Evolutionary conservation across 345 rosid genomes (phyloP).

Genomic region (Physaria fendleri): DNA sequence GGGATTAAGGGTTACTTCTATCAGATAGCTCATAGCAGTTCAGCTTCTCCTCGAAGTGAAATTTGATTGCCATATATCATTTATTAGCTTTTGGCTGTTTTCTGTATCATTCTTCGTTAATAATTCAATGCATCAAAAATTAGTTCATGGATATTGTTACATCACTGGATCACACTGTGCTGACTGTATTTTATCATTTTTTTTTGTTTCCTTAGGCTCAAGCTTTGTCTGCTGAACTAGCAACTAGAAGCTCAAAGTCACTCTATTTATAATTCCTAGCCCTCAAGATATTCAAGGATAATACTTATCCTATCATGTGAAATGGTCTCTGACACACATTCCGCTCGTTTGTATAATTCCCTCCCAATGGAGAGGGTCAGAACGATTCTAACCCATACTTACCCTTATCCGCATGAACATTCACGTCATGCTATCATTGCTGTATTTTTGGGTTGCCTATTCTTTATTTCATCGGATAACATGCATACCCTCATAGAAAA

Average conservation of each 20-base stretch:
- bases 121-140: neutral
- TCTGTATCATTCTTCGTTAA: neutral
- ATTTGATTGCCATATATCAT: neutral
- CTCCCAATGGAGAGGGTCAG: slow-evolving; percentile 86
- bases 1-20: neutral
- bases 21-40: neutral
- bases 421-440: slow-evolving; percentile 97
- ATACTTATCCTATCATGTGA: neutral
- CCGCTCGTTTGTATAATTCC: slow-evolving; percentile 46
- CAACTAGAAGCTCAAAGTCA: neutral
- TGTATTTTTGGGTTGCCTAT: slow-evolving; percentile 83
- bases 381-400: slow-evolving; percentile 72
- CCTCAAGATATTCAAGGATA: slow-evolving; percentile 9
- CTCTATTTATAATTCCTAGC: slow-evolving; percentile 13
- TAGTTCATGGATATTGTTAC: slow-evolving; percentile 8
- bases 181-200: neutral
- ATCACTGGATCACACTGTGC: slow-evolving; percentile 7
- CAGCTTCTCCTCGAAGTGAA: neutral
- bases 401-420: slow-evolving; percentile 98
- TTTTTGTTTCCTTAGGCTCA: slow-evolving; percentile 9
- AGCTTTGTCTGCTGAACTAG: slow-evolving; percentile 13
- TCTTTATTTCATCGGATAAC: slow-evolving; percentile 94
- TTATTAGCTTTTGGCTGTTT: neutral
- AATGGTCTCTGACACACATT: slow-evolving; percentile 56
- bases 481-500: slow-evolving; percentile 92